Percentiles rank a stretch among this genome's conserved stretches.
Evolutionary conservation across 352 stramenopile genomes (phyloP).

Genomic region (Saprolegnia diclina): DNA sequence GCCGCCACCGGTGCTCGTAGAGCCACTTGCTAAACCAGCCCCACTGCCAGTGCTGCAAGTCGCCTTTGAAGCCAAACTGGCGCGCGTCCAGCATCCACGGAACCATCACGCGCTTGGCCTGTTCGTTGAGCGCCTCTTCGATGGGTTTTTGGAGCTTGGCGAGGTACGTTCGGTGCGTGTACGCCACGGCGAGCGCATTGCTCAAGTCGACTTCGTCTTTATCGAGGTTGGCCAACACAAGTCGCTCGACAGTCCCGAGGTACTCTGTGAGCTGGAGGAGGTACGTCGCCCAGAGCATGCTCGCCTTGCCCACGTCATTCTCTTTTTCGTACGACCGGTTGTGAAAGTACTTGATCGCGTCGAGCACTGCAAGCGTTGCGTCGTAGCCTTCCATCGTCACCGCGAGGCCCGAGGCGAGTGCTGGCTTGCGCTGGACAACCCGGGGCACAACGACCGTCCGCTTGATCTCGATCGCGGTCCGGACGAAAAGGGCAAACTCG

Average conservation of each 20-base stretch:
- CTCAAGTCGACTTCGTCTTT: slow-evolving; percentile 14
- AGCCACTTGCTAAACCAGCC: slow-evolving; percentile 22
- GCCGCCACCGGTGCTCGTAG: slow-evolving; percentile 8
- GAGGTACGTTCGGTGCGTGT: slow-evolving; percentile 10
- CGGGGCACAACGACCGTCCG: not conserved
- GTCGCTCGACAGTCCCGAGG: slow-evolving; percentile 8
- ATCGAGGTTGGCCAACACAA: slow-evolving; percentile 13
- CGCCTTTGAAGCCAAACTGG: not conserved
- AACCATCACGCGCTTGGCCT: slow-evolving; percentile 19
- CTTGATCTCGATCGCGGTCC: slow-evolving; percentile 8
- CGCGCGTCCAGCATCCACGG: slow-evolving; percentile 17
- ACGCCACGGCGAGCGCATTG: not conserved
- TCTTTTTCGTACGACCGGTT: not conserved
- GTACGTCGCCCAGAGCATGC: not conserved
- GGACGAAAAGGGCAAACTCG: not conserved
- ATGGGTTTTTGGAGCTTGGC: not conserved
- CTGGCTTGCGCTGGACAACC: not conserved
- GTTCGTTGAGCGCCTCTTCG: not conserved
- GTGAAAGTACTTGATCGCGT: slow-evolving; percentile 10
- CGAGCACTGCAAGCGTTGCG: not conserved
- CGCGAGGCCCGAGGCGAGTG: not conserved
- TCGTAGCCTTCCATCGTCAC: slow-evolving; percentile 3
- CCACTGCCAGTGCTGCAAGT: slow-evolving; percentile 14
- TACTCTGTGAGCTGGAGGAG: slow-evolving; percentile 19
- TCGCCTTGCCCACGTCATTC: not conserved